Percentiles rank a stretch among this genome's conserved stretches.
These are phyloP conservation scores for Fagopyrum homotropicum DNA, from an alignment of 148 eudicot genomes.

Conservation along the genomic window DNA sequence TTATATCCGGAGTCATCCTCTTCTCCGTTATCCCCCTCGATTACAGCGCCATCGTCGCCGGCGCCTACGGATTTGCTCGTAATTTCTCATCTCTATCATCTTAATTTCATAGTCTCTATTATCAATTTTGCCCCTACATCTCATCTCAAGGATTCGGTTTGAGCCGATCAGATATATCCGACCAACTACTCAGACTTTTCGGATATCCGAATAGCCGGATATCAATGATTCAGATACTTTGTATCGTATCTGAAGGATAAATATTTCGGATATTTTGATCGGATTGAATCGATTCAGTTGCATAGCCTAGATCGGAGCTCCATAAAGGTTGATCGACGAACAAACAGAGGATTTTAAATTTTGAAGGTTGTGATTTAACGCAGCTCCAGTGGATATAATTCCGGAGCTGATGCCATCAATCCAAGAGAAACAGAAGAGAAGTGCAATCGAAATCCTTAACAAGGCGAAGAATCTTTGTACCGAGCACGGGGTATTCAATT, in stretches of 20 bases:
- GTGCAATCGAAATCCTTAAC: conserved; percentile 37
- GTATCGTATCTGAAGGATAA: no score
- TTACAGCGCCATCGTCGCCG: conserved; percentile 35
- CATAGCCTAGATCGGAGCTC: no score
- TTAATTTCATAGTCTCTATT: neutral
- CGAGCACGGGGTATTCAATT: conserved; percentile 41
- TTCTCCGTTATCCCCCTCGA: conserved; percentile 41
- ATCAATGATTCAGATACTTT: no score
- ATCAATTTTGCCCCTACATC: no score
- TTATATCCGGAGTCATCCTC: conserved; percentile 26
- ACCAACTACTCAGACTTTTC: neutral
- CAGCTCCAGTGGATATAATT: conserved; percentile 5
- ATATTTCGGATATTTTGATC: no score
- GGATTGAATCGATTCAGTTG: no score
- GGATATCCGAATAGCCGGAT: no score
- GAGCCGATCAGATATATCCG: no score
- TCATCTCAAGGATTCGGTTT: no score
- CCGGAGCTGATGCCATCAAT: conserved; percentile 30
- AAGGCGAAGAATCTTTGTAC: conserved; percentile 50
- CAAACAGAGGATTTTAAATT: no score
- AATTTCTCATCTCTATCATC: conserved; percentile 1
- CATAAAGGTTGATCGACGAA: no score
- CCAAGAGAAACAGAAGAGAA: conserved; percentile 42
- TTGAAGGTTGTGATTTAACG: conserved; percentile 19
- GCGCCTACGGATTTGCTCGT: conserved; percentile 45